A percentile compares a stretch with the other conserved stretches of the same genome.
Conservation (phyloP, 306 rosid species). For the Luffa acutangula region DNA sequence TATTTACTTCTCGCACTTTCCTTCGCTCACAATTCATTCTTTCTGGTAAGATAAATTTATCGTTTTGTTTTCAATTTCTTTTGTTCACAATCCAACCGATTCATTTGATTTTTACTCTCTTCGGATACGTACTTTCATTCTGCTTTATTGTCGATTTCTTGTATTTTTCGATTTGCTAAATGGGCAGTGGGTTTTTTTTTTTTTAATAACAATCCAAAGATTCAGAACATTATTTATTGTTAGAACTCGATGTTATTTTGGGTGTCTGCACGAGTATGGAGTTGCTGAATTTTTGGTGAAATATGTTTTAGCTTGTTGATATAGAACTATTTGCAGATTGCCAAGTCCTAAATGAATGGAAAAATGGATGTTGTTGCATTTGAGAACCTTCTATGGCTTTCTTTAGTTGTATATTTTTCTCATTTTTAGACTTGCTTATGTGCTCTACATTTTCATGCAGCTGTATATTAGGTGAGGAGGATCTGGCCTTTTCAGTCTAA, state of each 20-base stretch:
- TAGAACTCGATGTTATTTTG: not conserved
- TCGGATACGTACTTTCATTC: no score
- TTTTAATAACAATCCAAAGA: not conserved
- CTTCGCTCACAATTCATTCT: no score
- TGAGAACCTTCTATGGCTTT: not conserved
- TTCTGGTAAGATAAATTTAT: no score
- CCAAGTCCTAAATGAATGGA: not conserved
- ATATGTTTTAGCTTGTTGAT: not conserved
- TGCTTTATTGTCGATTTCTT: not conserved
- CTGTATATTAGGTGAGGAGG: not conserved
- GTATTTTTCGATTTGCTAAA: not conserved
- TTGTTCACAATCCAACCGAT: no score
- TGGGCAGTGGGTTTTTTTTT: not conserved
- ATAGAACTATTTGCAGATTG: not conserved
- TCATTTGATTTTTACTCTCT: no score
- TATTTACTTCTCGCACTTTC: no score
- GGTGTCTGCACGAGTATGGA: not conserved
- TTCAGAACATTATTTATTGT: not conserved
- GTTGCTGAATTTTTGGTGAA: not conserved
- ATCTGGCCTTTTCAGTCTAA: not conserved
- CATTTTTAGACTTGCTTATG: not conserved
- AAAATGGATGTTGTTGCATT: not conserved
- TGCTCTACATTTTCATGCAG: not conserved
- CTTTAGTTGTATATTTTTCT: no score
- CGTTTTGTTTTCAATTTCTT: no score